These are phyloP conservation scores for Fusarium miscanthi DNA, from an alignment of 2,329 filamentous ascomycete species.

Conservation along the genomic window DNA sequence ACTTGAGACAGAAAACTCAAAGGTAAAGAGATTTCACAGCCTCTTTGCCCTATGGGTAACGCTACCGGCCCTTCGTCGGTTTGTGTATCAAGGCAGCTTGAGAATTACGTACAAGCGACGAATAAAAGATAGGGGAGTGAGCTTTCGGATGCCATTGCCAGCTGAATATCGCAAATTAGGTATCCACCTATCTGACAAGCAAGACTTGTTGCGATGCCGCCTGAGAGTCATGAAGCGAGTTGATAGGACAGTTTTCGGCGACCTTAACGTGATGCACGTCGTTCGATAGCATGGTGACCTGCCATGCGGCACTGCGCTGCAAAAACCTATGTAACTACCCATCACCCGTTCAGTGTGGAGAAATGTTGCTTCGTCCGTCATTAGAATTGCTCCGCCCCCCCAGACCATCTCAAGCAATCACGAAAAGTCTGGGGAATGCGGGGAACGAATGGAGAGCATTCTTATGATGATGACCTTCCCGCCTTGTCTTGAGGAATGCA, in stretches of 20 bases:
- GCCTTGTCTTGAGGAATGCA: slow-evolving; percentile 1
- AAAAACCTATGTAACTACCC: neutral
- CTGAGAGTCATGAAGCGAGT: neutral
- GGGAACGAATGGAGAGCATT: slow-evolving; percentile 24
- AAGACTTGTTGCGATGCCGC: slow-evolving; percentile 1
- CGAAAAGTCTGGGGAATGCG: slow-evolving; percentile 38
- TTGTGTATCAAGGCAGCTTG: neutral
- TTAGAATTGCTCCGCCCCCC: slow-evolving; percentile 15
- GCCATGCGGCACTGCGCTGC: neutral
- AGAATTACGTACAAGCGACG: slow-evolving; percentile 35
- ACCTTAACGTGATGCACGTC: slow-evolving; percentile 6
- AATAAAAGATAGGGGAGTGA: slow-evolving; percentile 14
- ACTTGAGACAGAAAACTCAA: slow-evolving; percentile 4
- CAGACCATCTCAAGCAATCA: slow-evolving; percentile 12
- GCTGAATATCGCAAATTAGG: slow-evolving; percentile 11
- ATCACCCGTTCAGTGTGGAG: slow-evolving; percentile 30
- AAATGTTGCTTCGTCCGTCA: neutral
- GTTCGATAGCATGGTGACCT: slow-evolving; percentile 11
- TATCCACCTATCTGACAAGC: slow-evolving; percentile 17
- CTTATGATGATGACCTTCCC: slow-evolving; percentile 13
- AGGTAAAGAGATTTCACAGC: slow-evolving; percentile 22
- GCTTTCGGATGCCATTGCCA: slow-evolving; percentile 26
- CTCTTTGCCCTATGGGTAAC: slow-evolving; percentile 2
- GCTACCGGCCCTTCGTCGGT: slow-evolving; percentile 32
- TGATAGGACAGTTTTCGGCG: slow-evolving; percentile 10